Percentiles rank a stretch among this genome's conserved stretches.
Conservation (phyloP, 176 grass and related monocot genomes). For the Ensete glaucum region DNA sequence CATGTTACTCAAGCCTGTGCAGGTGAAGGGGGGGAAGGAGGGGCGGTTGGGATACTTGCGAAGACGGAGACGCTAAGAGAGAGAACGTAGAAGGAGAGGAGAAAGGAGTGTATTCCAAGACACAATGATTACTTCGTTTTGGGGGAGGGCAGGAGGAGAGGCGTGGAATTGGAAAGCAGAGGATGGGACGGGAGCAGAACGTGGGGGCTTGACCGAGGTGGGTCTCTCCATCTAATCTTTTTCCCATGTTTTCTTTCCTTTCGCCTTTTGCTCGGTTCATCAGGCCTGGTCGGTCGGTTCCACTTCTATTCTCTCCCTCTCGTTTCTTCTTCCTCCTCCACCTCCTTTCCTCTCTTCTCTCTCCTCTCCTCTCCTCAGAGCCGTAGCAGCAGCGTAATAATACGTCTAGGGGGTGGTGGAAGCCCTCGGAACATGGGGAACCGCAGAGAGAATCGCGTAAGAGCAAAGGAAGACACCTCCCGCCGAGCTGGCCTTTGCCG, state of each 20-base stretch:
- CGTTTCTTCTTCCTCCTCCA: constrained; percentile 9
- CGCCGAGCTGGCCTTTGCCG: not conserved
- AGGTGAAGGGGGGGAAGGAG: not conserved
- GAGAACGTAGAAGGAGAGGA: constrained; percentile 10
- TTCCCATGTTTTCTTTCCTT: not conserved
- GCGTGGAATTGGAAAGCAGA: constrained; percentile 76
- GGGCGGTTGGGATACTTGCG: not conserved
- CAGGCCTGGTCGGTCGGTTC: constrained; percentile 48
- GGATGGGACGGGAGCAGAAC: constrained; percentile 38
- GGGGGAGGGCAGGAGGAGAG: constrained; percentile 38
- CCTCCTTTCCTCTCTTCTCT: constrained; percentile 14
- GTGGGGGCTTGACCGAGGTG: constrained; percentile 67
- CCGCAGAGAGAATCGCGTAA: constrained; percentile 66
- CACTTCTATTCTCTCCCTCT: constrained; percentile 31
- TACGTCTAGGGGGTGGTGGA: constrained; percentile 3
- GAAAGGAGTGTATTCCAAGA: constrained; percentile 90
- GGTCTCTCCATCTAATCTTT: not conserved
- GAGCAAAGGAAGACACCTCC: constrained; percentile 53
- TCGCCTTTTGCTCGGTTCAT: not conserved
- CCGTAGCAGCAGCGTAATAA: constrained; percentile 54
- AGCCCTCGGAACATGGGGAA: constrained; percentile 17
- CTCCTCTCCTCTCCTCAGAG: constrained; percentile 31
- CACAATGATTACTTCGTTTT: constrained; percentile 88
- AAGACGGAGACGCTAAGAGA: not conserved
- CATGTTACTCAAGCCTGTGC: not conserved